These are phyloP conservation scores for Xerocomus spinulosus DNA, from an alignment of 768 basidiomycete genomes.

Conservation along the genomic window DNA sequence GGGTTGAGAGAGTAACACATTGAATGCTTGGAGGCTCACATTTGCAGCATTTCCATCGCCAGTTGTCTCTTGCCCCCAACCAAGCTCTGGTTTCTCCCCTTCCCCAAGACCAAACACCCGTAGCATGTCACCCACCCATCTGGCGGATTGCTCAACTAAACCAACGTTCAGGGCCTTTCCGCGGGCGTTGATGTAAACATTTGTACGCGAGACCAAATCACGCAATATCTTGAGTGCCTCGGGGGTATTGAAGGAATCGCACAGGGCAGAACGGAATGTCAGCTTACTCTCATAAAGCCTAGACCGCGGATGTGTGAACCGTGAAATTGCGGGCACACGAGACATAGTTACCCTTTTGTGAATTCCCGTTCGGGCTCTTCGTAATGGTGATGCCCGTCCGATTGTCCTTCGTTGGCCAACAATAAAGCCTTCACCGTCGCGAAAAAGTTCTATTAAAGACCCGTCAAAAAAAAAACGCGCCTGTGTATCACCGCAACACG, in stretches of 20 bases:
- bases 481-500: constrained; percentile 22
- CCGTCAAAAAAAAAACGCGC: constrained; percentile 5
- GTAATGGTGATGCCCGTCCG: constrained; percentile 63
- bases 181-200: constrained; percentile 78
- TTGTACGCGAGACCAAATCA: constrained; percentile 79
- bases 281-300: constrained; percentile 74
- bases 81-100: constrained; percentile 61
- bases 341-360: constrained; percentile 48
- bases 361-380: constrained; percentile 66
- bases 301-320: constrained; percentile 9
- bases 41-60: constrained; percentile 33
- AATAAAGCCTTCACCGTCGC: constrained; percentile 78
- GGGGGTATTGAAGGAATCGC: constrained; percentile 97
- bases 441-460: constrained; percentile 80
- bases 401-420: constrained; percentile 41
- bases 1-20: neutral
- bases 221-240: constrained; percentile 69
- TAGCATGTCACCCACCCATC: constrained; percentile 71
- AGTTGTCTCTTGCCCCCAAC: constrained; percentile 75
- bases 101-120: constrained; percentile 78
- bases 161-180: constrained; percentile 55
- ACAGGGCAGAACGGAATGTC: constrained; percentile 80
- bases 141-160: constrained; percentile 58
- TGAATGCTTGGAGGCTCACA: constrained; percentile 36
- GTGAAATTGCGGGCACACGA: constrained; percentile 2